Conservation (phyloP, 306 rosid species). For the Gynostemma pentaphyllum region DNA sequence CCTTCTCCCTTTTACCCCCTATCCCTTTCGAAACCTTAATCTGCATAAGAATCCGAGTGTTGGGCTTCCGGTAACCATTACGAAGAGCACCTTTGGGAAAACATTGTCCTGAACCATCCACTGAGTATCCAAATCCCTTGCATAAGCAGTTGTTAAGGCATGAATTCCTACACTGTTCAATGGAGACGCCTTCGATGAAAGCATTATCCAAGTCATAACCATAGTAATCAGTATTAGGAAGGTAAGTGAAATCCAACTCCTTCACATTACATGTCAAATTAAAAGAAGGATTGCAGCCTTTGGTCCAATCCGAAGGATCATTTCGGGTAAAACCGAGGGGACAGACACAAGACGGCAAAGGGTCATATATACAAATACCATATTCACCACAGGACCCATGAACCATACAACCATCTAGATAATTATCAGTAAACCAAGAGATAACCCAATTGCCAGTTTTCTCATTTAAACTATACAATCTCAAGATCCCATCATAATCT, state of each 20-base stretch:
- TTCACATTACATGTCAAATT: conserved; percentile 1
- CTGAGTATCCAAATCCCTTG: conserved; percentile 24
- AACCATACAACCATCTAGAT: conserved; percentile 6
- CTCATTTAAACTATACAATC: conserved; percentile 6
- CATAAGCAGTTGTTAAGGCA: conserved; percentile 16
- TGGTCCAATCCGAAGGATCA: conserved; percentile 22
- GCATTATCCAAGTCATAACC: conserved; percentile 23
- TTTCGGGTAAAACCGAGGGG: conserved; percentile 20
- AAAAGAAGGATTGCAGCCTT: conserved; percentile 25
- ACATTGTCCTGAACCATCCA: conserved; percentile 19
- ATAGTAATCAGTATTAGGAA: conserved; percentile 19
- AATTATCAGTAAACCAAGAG: background rate
- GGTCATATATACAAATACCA: conserved; percentile 20
- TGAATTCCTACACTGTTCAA: too few species aligned
- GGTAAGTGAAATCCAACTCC: conserved; percentile 12
- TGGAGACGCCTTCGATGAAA: background rate
- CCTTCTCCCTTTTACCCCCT: background rate
- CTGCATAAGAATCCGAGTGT: background rate
- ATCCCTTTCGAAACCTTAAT: conserved; percentile 14
- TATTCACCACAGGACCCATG: conserved; percentile 22
- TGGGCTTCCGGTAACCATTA: conserved; percentile 15
- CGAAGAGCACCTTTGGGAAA: conserved; percentile 17
- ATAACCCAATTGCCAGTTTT: conserved; percentile 3
- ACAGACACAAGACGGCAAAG: conserved; percentile 20
- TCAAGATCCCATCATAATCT: conserved; percentile 14